These are phyloP conservation scores for Alternaria panax DNA, from an alignment of 2,329 filamentous ascomycete genomes.

Conservation along the genomic window DNA sequence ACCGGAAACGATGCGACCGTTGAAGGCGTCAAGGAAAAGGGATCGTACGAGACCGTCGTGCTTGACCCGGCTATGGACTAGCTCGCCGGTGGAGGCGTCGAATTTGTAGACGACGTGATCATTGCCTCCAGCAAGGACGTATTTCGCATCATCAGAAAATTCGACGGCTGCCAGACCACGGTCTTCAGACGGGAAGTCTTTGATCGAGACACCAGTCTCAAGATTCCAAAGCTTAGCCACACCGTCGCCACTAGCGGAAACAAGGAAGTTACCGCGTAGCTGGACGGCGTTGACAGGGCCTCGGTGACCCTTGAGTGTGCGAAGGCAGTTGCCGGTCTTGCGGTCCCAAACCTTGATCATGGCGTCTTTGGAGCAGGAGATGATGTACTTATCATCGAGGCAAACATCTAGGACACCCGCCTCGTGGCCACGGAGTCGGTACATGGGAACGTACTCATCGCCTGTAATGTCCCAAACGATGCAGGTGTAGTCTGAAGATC, in stretches of 20 bases:
- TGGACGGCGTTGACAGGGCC: slow-evolving; percentile 97
- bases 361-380: slow-evolving; percentile 96
- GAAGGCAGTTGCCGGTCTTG: slow-evolving; percentile 74
- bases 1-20: slow-evolving; percentile 85
- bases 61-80: slow-evolving; percentile 79
- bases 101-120: slow-evolving; percentile 96
- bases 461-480: slow-evolving; percentile 92
- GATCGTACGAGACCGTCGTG: slow-evolving; percentile 88
- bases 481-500: slow-evolving; percentile 89
- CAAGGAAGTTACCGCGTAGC: slow-evolving; percentile 88
- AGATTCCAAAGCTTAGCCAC: slow-evolving; percentile 96
- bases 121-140: slow-evolving; percentile 92
- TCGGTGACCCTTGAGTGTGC: slow-evolving; percentile 81
- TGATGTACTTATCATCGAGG: slow-evolving; percentile 89
- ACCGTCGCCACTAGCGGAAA: slow-evolving; percentile 93
- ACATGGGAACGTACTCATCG: slow-evolving; percentile 68
- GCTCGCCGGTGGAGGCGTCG: slow-evolving; percentile 88
- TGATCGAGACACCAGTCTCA: slow-evolving; percentile 83
- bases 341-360: slow-evolving; percentile 96
- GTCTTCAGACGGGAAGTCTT: slow-evolving; percentile 88
- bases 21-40: slow-evolving; percentile 86
- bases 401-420: slow-evolving; percentile 93
- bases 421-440: slow-evolving; percentile 77
- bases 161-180: slow-evolving; percentile 95
- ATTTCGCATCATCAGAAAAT: slow-evolving; percentile 93